Evolutionary conservation across 208 protist species (phyloP).

Genomic region (Trypanosoma platydactyli): DNA sequence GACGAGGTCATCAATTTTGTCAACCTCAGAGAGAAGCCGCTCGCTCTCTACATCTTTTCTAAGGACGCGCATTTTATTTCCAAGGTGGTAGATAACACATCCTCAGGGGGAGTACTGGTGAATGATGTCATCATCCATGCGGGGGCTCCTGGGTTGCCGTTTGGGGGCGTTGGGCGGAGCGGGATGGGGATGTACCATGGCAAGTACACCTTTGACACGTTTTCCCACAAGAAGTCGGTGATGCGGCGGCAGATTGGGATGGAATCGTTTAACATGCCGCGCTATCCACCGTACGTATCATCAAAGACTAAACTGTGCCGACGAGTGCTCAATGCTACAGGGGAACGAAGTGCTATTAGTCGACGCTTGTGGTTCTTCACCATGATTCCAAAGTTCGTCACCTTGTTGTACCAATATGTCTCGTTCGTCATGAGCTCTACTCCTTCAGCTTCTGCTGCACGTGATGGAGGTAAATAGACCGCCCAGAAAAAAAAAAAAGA

Average conservation of each 20-base stretch:
- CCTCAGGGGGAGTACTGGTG: slow-evolving; percentile 50
- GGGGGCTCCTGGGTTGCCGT: slow-evolving; percentile 56
- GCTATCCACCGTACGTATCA: slow-evolving; percentile 36
- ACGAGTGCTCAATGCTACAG: slow-evolving; percentile 3
- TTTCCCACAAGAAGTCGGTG: slow-evolving; percentile 56
- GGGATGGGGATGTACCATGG: slow-evolving; percentile 91
- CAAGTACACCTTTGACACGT: slow-evolving; percentile 63
- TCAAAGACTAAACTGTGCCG: slow-evolving; percentile 15
- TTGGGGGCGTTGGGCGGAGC: slow-evolving; percentile 90
- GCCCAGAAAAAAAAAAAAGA: too few species aligned
- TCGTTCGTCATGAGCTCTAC: background rate
- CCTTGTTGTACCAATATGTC: slow-evolving; percentile 4
- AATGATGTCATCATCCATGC: slow-evolving; percentile 80
- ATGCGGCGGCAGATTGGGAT: slow-evolving; percentile 25
- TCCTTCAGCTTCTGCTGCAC: too few species aligned
- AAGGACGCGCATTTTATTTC: slow-evolving; percentile 34
- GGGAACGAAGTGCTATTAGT: slow-evolving; percentile 7
- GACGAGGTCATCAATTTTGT: slow-evolving; percentile 67
- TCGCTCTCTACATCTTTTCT: slow-evolving; percentile 92
- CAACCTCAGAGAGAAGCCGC: slow-evolving; percentile 61
- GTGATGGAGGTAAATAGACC: too few species aligned
- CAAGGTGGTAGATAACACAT: slow-evolving; percentile 37
- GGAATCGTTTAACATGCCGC: slow-evolving; percentile 21
- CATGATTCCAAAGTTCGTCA: background rate
- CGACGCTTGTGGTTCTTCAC: slow-evolving; percentile 10